Evolutionary conservation across 1,139 yeast species (phyloP).

Genomic region (Spathaspora sp.): DNA sequence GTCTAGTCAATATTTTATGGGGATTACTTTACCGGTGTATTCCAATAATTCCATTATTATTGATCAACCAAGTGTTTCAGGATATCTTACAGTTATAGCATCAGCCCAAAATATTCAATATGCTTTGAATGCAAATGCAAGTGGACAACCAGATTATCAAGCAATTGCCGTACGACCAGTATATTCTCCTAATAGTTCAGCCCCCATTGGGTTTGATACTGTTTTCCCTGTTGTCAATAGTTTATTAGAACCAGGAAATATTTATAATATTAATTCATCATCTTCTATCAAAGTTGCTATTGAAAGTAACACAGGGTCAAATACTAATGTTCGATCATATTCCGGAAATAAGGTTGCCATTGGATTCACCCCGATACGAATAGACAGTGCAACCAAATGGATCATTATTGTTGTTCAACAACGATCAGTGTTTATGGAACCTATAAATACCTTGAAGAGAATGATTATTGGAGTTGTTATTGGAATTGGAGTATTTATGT

Average conservation of each 20-base stretch:
- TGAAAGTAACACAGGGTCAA: slow-evolving; percentile 43
- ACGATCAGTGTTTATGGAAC: slow-evolving; percentile 57
- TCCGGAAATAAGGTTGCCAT: slow-evolving; percentile 54
- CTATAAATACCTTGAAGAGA: slow-evolving; percentile 60
- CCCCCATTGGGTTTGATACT: slow-evolving; percentile 33
- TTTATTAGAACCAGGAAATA: slow-evolving; percentile 20
- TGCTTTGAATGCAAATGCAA: slow-evolving; percentile 51
- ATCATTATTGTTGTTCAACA: slow-evolving; percentile 72
- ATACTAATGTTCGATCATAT: slow-evolving; percentile 44
- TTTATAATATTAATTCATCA: slow-evolving; percentile 29
- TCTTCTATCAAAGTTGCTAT: slow-evolving; percentile 45
- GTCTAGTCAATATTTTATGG: slow-evolving; percentile 44
- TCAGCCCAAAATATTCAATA: slow-evolving; percentile 52
- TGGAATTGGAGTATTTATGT: slow-evolving; percentile 75
- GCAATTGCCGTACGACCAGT: slow-evolving; percentile 37
- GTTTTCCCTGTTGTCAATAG: slow-evolving; percentile 31
- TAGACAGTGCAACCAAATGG: slow-evolving; percentile 61
- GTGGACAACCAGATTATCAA: slow-evolving; percentile 28
- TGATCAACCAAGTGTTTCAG: slow-evolving; percentile 58
- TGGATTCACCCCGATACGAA: slow-evolving; percentile 62
- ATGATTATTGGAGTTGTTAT: slow-evolving; percentile 78
- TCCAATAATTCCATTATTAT: slow-evolving; percentile 72
- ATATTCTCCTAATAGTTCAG: slow-evolving; percentile 12
- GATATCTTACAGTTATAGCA: slow-evolving; percentile 69
- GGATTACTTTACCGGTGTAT: slow-evolving; percentile 68